A percentile compares a stretch with the other conserved stretches of the same genome.
These are phyloP conservation scores for Phalaenopsis equestris DNA, from an alignment of 106 monocot species.

Conservation along the genomic window DNA sequence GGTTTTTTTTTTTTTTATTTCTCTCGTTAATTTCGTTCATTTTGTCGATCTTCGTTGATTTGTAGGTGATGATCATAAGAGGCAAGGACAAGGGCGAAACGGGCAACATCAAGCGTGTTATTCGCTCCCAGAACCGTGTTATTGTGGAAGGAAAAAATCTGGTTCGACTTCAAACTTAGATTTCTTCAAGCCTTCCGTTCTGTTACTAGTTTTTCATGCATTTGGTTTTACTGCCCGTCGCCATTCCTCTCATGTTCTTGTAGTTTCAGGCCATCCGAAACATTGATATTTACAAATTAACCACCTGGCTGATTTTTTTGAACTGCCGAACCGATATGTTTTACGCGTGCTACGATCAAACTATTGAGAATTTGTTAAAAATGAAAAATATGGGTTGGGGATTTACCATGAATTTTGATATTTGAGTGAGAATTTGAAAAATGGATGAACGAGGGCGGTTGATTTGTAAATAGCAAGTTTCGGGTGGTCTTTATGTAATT, in stretches of 20 bases:
- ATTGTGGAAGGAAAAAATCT: slow-evolving; percentile 93
- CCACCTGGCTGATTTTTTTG: too few species aligned
- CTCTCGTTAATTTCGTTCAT: background rate
- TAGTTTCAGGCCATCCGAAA: too few species aligned
- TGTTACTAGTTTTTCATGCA: background rate
- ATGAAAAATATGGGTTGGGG: too few species aligned
- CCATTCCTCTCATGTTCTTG: background rate
- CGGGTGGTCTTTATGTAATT: too few species aligned
- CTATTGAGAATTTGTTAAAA: too few species aligned
- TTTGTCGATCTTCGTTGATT: background rate
- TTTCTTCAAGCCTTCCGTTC: background rate
- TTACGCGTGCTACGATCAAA: too few species aligned
- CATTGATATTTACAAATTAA: too few species aligned
- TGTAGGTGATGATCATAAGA: slow-evolving; percentile 84
- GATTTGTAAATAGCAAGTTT: too few species aligned
- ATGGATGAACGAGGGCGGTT: too few species aligned
- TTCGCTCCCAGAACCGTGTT: slow-evolving; percentile 89
- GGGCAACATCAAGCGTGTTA: slow-evolving; percentile 77
- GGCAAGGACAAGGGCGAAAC: slow-evolving; percentile 93
- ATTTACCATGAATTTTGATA: too few species aligned
- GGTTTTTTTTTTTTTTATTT: background rate
- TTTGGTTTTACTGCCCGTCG: background rate
- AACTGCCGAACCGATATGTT: too few species aligned
- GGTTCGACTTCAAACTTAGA: slow-evolving; percentile 24
- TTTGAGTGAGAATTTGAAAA: too few species aligned